Conservation (phyloP, 441 rosid species). For the Bruguiera hainesii region DNA sequence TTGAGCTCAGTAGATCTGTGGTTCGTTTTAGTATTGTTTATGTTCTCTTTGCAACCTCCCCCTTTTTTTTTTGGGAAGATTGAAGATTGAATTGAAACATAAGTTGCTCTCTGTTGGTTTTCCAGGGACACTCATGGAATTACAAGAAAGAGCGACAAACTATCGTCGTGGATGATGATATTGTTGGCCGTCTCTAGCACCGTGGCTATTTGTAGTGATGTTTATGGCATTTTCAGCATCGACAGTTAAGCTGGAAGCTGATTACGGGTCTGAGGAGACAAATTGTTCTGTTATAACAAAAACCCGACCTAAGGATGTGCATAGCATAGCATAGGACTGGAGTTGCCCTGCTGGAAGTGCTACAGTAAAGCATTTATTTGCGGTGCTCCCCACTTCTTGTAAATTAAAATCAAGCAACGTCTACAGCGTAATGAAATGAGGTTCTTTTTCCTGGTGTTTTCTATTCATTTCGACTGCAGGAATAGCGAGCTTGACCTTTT, state of each 20-base stretch:
- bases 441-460: background rate
- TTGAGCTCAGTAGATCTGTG: background rate
- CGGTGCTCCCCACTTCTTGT: background rate
- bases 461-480: background rate
- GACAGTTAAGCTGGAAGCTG: conserved; percentile 24
- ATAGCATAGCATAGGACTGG: background rate
- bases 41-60: background rate
- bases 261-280: background rate
- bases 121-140: conserved; percentile 52
- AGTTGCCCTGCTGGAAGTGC: no score
- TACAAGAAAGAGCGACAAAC: conserved; percentile 48
- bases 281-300: background rate
- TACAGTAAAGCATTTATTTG: no score
- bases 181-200: conserved; percentile 47
- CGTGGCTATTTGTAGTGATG: conserved; percentile 51
- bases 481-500: background rate
- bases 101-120: background rate
- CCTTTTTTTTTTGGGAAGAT: no score
- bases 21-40: background rate
- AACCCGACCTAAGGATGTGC: background rate
- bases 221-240: conserved; percentile 36
- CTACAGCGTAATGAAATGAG: background rate
- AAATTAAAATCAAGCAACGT: background rate
- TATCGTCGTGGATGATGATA: conserved; percentile 54
- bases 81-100: background rate